Evolutionary conservation across 176 grass and related monocot genomes (phyloP).

Genomic region (Dendrocalamus sinicus): DNA sequence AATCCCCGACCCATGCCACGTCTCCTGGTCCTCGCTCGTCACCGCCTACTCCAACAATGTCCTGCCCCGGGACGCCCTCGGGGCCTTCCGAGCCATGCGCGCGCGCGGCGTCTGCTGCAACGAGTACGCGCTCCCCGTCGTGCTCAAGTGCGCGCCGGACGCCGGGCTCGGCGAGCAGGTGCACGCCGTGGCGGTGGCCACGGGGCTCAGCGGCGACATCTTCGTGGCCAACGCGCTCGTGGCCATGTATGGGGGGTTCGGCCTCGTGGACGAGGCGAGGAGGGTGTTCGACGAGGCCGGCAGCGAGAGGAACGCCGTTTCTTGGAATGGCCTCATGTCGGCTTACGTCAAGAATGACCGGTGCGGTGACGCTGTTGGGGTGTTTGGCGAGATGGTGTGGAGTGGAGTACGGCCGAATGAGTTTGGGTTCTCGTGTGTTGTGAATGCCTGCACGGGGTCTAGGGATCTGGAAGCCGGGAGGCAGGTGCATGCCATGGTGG

Average conservation of each 20-base stretch:
- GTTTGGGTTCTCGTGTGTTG: slow-evolving; percentile 68
- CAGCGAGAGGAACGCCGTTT: slow-evolving; percentile 53
- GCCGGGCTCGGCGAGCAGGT: slow-evolving; percentile 61
- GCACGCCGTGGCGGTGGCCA: slow-evolving; percentile 58
- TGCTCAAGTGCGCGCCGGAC: slow-evolving; percentile 62
- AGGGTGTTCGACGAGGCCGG: slow-evolving; percentile 62
- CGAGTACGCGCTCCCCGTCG: slow-evolving; percentile 75
- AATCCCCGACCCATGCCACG: slow-evolving; percentile 61
- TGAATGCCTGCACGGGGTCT: slow-evolving; percentile 73
- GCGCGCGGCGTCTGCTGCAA: slow-evolving; percentile 57
- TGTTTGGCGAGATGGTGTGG: slow-evolving; percentile 69
- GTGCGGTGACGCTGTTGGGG: slow-evolving; percentile 55
- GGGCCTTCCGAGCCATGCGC: slow-evolving; percentile 60
- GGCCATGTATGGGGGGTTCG: slow-evolving; percentile 70
- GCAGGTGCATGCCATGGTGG: slow-evolving; percentile 62
- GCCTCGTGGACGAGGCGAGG: slow-evolving; percentile 54
- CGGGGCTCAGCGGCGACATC: slow-evolving; percentile 55
- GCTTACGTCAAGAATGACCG: slow-evolving; percentile 72
- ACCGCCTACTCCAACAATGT: slow-evolving; percentile 70
- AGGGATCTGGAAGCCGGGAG: slow-evolving; percentile 57
- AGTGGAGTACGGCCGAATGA: slow-evolving; percentile 61
- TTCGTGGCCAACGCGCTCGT: slow-evolving; percentile 79
- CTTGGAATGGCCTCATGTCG: slow-evolving; percentile 79
- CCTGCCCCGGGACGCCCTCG: slow-evolving; percentile 56
- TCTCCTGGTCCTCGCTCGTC: slow-evolving; percentile 84